Evolutionary conservation across 2,329 filamentous ascomycete species (phyloP), one percentile per base, ranked within the genome.

Genomic region (Fusarium sp.): DNA sequence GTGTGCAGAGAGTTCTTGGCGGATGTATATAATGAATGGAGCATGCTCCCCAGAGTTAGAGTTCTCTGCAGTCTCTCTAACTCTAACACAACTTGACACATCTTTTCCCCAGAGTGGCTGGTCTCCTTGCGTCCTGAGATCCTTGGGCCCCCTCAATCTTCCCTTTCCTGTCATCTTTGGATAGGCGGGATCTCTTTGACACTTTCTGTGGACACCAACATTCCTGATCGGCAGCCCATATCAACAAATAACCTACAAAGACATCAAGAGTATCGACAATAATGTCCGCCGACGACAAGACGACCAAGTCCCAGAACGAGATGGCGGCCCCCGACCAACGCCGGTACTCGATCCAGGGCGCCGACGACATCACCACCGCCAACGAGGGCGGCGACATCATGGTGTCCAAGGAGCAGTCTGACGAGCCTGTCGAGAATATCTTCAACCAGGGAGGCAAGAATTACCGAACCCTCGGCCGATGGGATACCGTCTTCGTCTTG

Each of bases 381-480:
- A 50, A 55, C 34, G 65, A 71, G 28, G 68, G 36, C 3, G 59
- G 46, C 10, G 68, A 70, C 4, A 56, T 59, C 15, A 62, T 71
- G 53, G 52, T 46, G 7, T 37, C 53, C 40, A 71, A 71, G 6
- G 68, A 71, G 11, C 18, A 69, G n/a, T 55, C 68, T 27, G 65
- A 71, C 10, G 65, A 67, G 12, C 73, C 73, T 0, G 67, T 57
- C 0, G 55, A 60, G 15, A 76, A 76, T 56, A 76, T 76, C 28
- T 76, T 76, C 60, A 75, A 73, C 31, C 66, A 76, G 34, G 74
- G 74, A 27, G 75, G 73, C 43, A 72, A 76, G n/a, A 76, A 73
- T n/a, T 76, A 76, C 51, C 69, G 74, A 48, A 76, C 74, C 0
- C 68, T 76, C 3, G 46, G 72, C 4, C 66, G 68, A 15, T 76